Evolutionary conservation across 805 yeast genomes (phyloP).

Genomic region (Starmerella floricola): DNA sequence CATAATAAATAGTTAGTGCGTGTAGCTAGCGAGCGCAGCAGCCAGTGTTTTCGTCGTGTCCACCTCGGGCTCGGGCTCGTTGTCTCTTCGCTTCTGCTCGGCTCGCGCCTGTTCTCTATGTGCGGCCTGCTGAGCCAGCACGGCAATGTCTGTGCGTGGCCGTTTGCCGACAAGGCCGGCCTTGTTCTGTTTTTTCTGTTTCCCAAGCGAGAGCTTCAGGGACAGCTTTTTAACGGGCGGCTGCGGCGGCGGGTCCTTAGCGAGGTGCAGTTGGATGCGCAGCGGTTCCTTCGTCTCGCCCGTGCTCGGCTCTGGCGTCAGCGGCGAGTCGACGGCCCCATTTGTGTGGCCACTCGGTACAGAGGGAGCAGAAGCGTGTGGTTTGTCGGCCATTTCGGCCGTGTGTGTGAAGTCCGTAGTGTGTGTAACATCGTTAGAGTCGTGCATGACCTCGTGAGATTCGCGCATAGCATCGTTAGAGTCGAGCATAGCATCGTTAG

Average conservation of each 20-base stretch:
- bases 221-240: conserved; percentile 4
- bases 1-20: no score
- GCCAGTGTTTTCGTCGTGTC: background rate
- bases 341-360: no score
- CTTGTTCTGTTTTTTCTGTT: conserved; percentile 11
- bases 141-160: conserved; percentile 20
- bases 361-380: no score
- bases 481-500: no score
- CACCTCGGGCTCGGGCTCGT: conserved; percentile 1
- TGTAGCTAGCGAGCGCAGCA: no score
- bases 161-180: conserved; percentile 18
- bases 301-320: background rate
- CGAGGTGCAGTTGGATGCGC: background rate
- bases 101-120: background rate
- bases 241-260: background rate
- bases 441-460: no score
- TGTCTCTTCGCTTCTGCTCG: background rate
- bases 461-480: no score
- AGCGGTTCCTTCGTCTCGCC: background rate
- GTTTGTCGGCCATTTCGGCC: no score
- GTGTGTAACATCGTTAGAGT: no score
- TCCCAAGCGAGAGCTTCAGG: conserved; percentile 19
- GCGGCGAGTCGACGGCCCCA: background rate
- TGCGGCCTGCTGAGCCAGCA: conserved; percentile 12
- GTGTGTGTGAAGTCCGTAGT: no score